Evolutionary conservation across 768 basidiomycete genomes (phyloP), one percentile per base, ranked within the genome.

Genomic region (Serendipita indica): DNA sequence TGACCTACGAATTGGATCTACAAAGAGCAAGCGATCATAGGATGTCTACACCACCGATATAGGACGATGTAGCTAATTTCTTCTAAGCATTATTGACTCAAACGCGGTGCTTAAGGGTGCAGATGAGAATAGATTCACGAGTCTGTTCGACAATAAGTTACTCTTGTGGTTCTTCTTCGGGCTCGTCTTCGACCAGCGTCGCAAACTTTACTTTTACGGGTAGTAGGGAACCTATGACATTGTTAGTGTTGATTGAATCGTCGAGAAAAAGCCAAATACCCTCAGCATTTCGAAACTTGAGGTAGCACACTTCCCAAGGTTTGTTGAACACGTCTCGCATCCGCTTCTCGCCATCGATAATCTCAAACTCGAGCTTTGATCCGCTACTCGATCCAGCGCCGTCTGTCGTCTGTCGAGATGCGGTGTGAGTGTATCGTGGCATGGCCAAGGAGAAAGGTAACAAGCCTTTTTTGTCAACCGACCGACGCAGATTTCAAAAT

Each of bases 1-100:
- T 22, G 78, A 81, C 64, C 69, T 75, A 58, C 73, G 74, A 52
- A 72, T 83, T 30, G 30, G 49, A n/a, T n/a, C n/a, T n/a, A n/a
- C n/a, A n/a, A n/a, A n/a, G n/a, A n/a, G n/a, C n/a, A n/a, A n/a
- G n/a, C n/a, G n/a, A n/a, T n/a, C n/a, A n/a, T n/a, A n/a, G n/a
- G n/a, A n/a, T n/a, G n/a, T n/a, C n/a, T n/a, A n/a, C n/a, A n/a
- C n/a, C n/a, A n/a, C n/a, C n/a, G n/a, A n/a, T n/a, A n/a, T n/a
- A n/a, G n/a, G n/a, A n/a, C n/a, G n/a, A n/a, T n/a, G n/a, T n/a
- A n/a, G n/a, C n/a, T n/a, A n/a, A n/a, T n/a, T n/a, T n/a, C n/a
- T n/a, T n/a, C n/a, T n/a, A n/a, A n/a, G n/a, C n/a, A n/a, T n/a
- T n/a, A n/a, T n/a, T n/a, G n/a, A n/a, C n/a, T n/a, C n/a, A n/a